Evolutionary conservation across 306 rosid genomes (phyloP).

Genomic region (Inga laurina): DNA sequence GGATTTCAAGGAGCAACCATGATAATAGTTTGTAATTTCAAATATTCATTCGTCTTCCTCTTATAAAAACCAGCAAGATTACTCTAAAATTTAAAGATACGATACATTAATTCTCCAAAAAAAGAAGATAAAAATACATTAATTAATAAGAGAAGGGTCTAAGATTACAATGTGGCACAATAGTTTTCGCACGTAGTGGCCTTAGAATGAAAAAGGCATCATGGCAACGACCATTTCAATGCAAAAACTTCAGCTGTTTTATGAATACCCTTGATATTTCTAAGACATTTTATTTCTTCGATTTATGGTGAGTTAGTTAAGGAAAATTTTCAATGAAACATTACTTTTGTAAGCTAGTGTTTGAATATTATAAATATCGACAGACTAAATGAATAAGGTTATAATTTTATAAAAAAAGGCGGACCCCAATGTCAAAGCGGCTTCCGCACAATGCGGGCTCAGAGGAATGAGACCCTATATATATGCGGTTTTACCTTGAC

Average conservation of each 20-base stretch:
- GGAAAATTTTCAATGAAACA: neutral
- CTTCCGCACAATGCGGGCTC: no score
- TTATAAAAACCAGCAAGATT: neutral
- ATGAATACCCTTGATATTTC: neutral
- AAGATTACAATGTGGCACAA: no score
- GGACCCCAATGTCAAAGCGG: no score
- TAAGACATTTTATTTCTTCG: neutral
- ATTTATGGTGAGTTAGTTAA: neutral
- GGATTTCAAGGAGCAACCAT: neutral
- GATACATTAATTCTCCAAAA: neutral
- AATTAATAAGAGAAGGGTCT: no score
- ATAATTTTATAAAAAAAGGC: neutral
- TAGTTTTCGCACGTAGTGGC: neutral
- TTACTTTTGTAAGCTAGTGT: neutral
- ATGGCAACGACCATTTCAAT: neutral
- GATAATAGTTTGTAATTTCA: neutral
- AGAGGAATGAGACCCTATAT: no score
- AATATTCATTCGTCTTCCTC: neutral
- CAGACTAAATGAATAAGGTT: neutral
- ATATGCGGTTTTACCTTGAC: no score
- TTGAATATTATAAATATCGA: neutral
- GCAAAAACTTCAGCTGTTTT: neutral
- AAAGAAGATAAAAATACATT: no score
- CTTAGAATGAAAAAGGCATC: neutral
- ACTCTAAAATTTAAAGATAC: neutral